These are phyloP conservation scores for Trichophyton equinum DNA, from an alignment of 2,329 filamentous ascomycete species.

Conservation along the genomic window DNA sequence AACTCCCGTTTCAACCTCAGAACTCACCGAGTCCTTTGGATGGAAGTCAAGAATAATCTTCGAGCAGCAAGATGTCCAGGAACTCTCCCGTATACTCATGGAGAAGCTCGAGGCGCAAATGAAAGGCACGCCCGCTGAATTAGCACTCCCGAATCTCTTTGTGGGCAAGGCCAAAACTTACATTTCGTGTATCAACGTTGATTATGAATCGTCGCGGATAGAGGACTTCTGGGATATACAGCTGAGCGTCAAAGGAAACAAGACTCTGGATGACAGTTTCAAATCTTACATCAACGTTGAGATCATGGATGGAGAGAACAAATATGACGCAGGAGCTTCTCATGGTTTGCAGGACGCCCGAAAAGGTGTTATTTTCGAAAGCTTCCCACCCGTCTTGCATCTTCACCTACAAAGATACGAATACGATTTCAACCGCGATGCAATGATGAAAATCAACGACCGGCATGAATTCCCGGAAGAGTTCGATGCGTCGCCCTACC, in stretches of 20 bases:
- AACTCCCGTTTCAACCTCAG: constrained; percentile 72
- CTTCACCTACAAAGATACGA: constrained; percentile 60
- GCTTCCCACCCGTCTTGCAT: constrained; percentile 16
- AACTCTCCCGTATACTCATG: constrained; percentile 92
- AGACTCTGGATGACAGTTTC: constrained; percentile 86
- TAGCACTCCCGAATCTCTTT: constrained; percentile 78
- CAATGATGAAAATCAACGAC: constrained; percentile 86
- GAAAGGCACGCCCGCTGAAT: constrained; percentile 90
- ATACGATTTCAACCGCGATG: constrained; percentile 89
- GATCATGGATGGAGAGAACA: constrained; percentile 94
- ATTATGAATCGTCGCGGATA: constrained; percentile 88
- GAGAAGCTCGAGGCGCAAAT: constrained; percentile 94
- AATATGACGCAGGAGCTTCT: constrained; percentile 84
- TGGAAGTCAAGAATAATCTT: constrained; percentile 98
- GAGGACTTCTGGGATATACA: constrained; percentile 99
- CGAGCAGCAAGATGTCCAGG: constrained; percentile 96
- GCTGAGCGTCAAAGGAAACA: constrained; percentile 89
- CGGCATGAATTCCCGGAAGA: constrained; percentile 39
- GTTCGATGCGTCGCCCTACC: constrained; percentile 61
- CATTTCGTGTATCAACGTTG: constrained; percentile 95
- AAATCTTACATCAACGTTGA: constrained; percentile 93
- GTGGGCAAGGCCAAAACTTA: constrained; percentile 98
- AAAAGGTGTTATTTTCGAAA: constrained; percentile 92
- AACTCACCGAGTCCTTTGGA: constrained; percentile 91
- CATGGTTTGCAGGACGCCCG: constrained; percentile 90